Evolutionary conservation across 2,329 filamentous ascomycete species (phyloP).

Genomic region (Diaporthe sp.): DNA sequence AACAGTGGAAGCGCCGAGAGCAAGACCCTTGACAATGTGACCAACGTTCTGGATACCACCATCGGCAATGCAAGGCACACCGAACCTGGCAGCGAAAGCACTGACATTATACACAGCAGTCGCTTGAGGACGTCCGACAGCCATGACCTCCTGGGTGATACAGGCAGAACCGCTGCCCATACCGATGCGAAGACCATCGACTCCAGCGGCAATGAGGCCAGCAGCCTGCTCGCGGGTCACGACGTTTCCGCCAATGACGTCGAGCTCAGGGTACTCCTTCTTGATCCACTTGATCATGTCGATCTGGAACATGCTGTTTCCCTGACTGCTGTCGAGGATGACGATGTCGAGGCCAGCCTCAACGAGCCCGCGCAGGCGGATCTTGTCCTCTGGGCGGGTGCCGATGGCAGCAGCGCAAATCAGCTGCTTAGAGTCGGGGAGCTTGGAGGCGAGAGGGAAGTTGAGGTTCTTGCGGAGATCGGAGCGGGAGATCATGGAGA

Average conservation of each 20-base stretch:
- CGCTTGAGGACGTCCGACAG: slow-evolving; percentile 95
- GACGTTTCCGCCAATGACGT: slow-evolving; percentile 98
- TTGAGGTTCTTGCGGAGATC: slow-evolving; percentile 99
- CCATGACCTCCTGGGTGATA: slow-evolving; percentile 99
- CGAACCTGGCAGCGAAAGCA: slow-evolving; percentile 90
- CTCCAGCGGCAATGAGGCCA: slow-evolving; percentile 89
- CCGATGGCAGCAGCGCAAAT: slow-evolving; percentile 96
- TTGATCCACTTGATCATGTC: slow-evolving; percentile 99
- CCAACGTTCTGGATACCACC: slow-evolving; percentile 98
- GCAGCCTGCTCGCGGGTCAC: slow-evolving; percentile 98
- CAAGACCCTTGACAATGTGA: slow-evolving; percentile 98
- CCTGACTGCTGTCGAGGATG: slow-evolving; percentile 95
- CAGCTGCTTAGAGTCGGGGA: slow-evolving; percentile 96
- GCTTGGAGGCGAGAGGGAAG: slow-evolving; percentile 96
- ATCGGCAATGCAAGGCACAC: slow-evolving; percentile 97
- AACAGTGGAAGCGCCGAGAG: slow-evolving; percentile 92
- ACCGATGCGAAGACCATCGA: slow-evolving; percentile 96
- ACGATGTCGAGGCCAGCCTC: slow-evolving; percentile 97
- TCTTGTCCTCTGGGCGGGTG: slow-evolving; percentile 93
- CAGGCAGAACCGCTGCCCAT: slow-evolving; percentile 99
- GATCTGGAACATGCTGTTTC: slow-evolving; percentile 98
- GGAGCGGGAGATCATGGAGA: slow-evolving; percentile 93
- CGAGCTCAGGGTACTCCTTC: slow-evolving; percentile 83
- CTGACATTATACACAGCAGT: slow-evolving; percentile 92
- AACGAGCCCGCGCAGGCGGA: slow-evolving; percentile 86